A percentile compares a stretch with the other conserved stretches of the same genome.
Evolutionary conservation across 495 filamentous ascomycete species (phyloP).

Genomic region (Penicillium tannophilum): DNA sequence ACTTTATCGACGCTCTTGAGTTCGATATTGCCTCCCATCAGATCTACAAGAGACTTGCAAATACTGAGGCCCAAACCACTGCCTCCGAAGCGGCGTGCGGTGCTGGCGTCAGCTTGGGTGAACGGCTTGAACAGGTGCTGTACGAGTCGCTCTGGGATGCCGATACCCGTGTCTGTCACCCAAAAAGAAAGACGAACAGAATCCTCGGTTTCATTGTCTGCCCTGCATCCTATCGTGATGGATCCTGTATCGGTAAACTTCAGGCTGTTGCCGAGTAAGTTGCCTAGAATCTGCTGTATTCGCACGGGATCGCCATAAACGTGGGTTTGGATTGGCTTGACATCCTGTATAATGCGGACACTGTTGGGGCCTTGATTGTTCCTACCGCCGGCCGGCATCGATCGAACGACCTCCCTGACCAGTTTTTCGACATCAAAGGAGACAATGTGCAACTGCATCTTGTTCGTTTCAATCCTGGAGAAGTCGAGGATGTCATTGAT

Average conservation of each 20-base stretch:
- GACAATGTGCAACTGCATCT: conserved; percentile 84
- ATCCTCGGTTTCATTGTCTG: conserved; percentile 66
- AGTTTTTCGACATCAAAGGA: conserved; percentile 79
- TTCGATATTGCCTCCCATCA: conserved; percentile 78
- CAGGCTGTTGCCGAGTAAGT: conserved; percentile 83
- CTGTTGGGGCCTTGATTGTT: conserved; percentile 63
- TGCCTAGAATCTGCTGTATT: conserved; percentile 84
- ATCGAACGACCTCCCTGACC: conserved; percentile 78
- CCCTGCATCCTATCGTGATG: conserved; percentile 71
- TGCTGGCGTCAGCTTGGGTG: conserved; percentile 81
- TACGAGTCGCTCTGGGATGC: conserved; percentile 60
- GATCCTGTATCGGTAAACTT: conserved; percentile 73
- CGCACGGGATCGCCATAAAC: conserved; percentile 84
- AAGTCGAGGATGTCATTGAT: conserved; percentile 94
- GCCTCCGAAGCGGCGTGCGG: conserved; percentile 80
- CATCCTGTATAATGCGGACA: conserved; percentile 34
- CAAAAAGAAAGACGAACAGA: conserved; percentile 72
- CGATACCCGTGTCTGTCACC: conserved; percentile 83
- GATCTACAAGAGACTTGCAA: conserved; percentile 86
- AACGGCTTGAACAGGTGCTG: conserved; percentile 83
- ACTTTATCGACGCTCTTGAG: conserved; percentile 70
- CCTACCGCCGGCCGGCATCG: conserved; percentile 48
- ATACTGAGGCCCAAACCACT: conserved; percentile 87
- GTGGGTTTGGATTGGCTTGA: conserved; percentile 62
- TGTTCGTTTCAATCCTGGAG: conserved; percentile 86